Evolutionary conservation across 2,329 filamentous ascomycete species (phyloP), one percentile per base, ranked within the genome.

Genomic region (Pyricularia pennisetigena): DNA sequence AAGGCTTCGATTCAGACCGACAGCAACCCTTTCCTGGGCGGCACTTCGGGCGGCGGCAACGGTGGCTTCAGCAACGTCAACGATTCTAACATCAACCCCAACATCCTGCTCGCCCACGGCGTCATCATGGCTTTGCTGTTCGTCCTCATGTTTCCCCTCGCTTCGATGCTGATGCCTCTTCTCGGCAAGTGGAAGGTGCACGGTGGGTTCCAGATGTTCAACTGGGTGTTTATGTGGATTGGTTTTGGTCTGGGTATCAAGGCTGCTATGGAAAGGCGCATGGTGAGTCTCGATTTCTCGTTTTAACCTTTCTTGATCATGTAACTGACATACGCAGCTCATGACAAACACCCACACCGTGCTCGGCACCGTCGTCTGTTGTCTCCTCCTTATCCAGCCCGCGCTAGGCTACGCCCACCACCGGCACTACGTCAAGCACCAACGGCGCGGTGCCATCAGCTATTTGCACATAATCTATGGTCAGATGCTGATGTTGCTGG

Each of bases 401-500:
- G 72, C 84, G 67, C 78, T 88, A 12, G 88, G 88, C 63, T 79
- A 80, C 68, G 68, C 85, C 54, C 88, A 90, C 73, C 88, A 90
- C 75, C 72, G 74, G 35, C 76, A 85, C 73, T 90, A 80, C 75
- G 72, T 81, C 68, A 81, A 80, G 73, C 75, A 82, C 68, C 76
- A 81, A 67, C 63, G 72, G 29, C 85, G 87, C 49, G 83, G 83
- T 7, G 20, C 79, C 59, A 74, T 88, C 70, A 87, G 85, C 70
- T 77, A 88, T 71, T 74, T 79, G 1, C 88, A 90, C 73, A 83
- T 88, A 71, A 90, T 86, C 86, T 87, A 83, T 72, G 88, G 88
- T 14, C 82, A 88, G 23, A 72, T 78, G 1, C 75, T 90, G 62
- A 84, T 90, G 70, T 68, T 85, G 23, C 74, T 89, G 2, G 88